A percentile compares a stretch with the other conserved stretches of the same genome.
phyloP scores from a whole-genome alignment of 768 basidiomycete species.

The Saitozyma podzolica region DNA sequence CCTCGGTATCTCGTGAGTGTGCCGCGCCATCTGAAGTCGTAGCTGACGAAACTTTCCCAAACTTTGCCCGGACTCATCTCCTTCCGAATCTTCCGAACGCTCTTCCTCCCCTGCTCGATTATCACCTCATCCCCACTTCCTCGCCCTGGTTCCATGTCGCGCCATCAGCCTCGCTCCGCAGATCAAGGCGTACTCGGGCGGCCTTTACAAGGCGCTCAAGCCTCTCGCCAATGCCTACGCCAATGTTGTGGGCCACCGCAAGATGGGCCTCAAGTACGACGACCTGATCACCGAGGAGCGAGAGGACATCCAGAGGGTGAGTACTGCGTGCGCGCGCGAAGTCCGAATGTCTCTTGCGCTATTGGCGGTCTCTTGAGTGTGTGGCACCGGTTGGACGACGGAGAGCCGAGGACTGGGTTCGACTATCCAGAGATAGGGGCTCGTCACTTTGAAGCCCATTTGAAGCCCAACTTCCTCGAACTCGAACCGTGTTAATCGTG shows the following conservation, averaged over 20 bases:
- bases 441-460: no score
- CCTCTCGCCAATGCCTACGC: slow-evolving; percentile 84
- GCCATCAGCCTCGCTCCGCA: slow-evolving; percentile 1
- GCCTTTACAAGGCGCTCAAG: slow-evolving; percentile 61
- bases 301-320: slow-evolving; percentile 48
- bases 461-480: no score
- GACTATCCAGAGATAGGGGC: neutral
- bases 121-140: neutral
- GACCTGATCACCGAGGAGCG: slow-evolving; percentile 64
- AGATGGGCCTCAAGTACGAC: slow-evolving; percentile 87
- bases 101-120: neutral
- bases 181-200: slow-evolving; percentile 8
- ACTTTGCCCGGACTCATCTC: neutral
- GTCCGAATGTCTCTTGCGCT: neutral
- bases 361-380: no score
- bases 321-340: slow-evolving; percentile 5
- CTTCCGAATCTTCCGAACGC: neutral
- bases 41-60: neutral
- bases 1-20: slow-evolving; percentile 43
- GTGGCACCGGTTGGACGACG: no score
- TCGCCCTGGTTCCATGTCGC: neutral
- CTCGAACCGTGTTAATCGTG: no score
- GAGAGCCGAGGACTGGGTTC: neutral
- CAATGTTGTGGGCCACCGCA: slow-evolving; percentile 75
- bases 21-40: neutral